Conservation (phyloP, 192 early-diverging fungal genomes). For the Dimargaris cristalligena region DNA sequence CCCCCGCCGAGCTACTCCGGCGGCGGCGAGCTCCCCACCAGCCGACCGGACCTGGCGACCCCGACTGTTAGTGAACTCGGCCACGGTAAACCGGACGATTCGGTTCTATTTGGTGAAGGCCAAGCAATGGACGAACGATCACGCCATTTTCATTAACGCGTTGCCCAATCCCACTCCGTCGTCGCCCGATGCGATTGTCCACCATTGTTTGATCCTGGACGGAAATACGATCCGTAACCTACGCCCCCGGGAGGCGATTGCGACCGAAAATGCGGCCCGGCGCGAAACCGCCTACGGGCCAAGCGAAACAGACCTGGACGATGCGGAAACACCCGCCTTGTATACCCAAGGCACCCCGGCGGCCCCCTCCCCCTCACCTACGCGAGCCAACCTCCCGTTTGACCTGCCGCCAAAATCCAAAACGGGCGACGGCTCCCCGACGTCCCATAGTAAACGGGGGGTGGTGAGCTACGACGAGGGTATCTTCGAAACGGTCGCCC, state of each 20-base stretch:
- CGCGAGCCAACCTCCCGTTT: not conserved
- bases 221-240: constrained; percentile 4
- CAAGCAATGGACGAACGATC: constrained; percentile 1
- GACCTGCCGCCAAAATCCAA: not conserved
- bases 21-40: not conserved
- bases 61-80: constrained; percentile 8
- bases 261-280: no score
- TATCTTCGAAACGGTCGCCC: not conserved
- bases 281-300: no score
- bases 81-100: constrained; percentile 6
- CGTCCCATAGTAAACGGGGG: no score
- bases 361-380: no score
- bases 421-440: not conserved
- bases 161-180: not conserved
- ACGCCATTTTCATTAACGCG: constrained; percentile 6
- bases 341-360: no score
- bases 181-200: not conserved
- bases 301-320: no score
- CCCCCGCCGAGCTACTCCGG: not conserved
- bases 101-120: not conserved
- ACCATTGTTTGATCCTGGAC: constrained; percentile 10
- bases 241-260: not conserved
- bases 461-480: not conserved
- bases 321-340: no score
- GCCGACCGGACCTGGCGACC: not conserved